phyloP scores from a whole-genome alignment of 2,329 filamentous ascomycete species.

The Colletotrichum cordylinicola region DNA sequence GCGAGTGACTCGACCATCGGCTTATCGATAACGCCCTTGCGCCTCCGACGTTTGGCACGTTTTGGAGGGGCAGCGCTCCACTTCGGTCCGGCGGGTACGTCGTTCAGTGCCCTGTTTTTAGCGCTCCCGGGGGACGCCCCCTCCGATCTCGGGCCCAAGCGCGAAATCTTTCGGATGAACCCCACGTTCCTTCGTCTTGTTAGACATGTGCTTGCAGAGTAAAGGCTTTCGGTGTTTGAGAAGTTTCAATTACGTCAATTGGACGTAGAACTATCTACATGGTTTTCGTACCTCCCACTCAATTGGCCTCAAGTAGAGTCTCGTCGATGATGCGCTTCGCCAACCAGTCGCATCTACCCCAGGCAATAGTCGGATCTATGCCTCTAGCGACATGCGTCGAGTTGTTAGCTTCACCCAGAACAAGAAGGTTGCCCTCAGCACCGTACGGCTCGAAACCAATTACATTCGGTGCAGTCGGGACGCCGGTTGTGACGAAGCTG shows the following conservation, averaged over 20 bases:
- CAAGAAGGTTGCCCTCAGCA: not conserved
- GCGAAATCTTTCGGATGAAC: not conserved
- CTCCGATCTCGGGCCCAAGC: not conserved
- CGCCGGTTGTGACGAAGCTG: not conserved
- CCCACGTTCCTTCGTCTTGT: not conserved
- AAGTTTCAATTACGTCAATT: not conserved
- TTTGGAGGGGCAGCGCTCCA: not conserved
- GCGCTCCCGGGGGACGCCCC: not conserved
- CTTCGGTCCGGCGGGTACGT: not conserved
- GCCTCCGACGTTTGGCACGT: not conserved
- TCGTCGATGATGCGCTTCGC: not conserved
- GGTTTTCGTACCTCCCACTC: not conserved
- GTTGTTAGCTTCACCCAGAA: not conserved
- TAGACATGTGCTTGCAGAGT: not conserved
- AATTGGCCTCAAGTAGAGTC: not conserved
- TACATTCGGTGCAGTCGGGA: not conserved
- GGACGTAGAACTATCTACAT: not conserved
- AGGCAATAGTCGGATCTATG: not conserved
- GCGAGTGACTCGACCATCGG: slow-evolving; percentile 7
- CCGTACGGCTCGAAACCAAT: not conserved
- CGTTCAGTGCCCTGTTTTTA: no score
- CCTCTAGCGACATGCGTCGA: not conserved
- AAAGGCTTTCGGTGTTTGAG: not conserved
- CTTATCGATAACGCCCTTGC: slow-evolving; percentile 16
- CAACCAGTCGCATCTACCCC: not conserved